Percentiles rank a stretch among this genome's conserved stretches.
These are phyloP conservation scores for Backusella tarrabulga DNA, from an alignment of 192 early-diverging fungal species.

Conservation along the genomic window DNA sequence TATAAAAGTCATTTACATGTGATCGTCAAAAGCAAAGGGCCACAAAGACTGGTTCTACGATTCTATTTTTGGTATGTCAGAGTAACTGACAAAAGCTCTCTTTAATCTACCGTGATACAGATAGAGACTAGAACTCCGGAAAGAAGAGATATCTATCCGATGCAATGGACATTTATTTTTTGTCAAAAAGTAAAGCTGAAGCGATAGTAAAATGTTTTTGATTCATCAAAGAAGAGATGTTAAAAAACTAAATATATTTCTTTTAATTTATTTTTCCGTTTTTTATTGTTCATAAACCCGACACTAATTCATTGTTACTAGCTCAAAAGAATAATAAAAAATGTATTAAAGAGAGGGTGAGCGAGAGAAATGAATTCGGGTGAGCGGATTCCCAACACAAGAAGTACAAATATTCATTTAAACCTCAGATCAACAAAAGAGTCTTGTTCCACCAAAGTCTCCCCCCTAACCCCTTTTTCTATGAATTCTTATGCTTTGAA, in stretches of 20 bases:
- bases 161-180: not conserved
- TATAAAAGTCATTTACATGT: constrained; percentile 8
- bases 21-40: constrained; percentile 1
- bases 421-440: not conserved
- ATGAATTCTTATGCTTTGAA: not conserved
- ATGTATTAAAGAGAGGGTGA: not conserved
- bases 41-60: not conserved
- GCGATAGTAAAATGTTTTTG: no score
- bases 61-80: not conserved
- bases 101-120: not conserved
- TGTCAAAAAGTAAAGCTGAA: not conserved
- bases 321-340: not conserved
- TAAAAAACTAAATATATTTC: not conserved
- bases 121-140: constrained; percentile 6
- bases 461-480: not conserved
- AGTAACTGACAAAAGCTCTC: not conserved
- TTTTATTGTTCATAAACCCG: not conserved
- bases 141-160: not conserved
- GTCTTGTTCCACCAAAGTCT: not conserved
- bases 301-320: not conserved
- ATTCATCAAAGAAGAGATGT: not conserved
- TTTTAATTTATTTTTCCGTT: not conserved
- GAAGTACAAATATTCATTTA: not conserved
- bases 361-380: not conserved
- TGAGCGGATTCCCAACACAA: not conserved